Percentiles rank a stretch among this genome's conserved stretches.
These are phyloP conservation scores for Trichoderma asperelloides DNA, from an alignment of 495 filamentous ascomycete species.

Conservation along the genomic window DNA sequence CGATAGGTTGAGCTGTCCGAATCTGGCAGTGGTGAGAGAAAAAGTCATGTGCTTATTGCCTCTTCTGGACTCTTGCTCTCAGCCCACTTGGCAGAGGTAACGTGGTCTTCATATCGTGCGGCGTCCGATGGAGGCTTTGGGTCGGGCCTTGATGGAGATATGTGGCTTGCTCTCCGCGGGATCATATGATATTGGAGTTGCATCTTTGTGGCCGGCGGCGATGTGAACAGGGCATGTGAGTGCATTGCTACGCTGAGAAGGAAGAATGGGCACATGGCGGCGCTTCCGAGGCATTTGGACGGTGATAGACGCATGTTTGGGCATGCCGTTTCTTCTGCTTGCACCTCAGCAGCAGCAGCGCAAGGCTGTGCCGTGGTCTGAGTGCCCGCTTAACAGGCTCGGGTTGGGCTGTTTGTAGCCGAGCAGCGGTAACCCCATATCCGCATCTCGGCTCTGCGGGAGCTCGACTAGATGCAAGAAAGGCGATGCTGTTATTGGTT, in stretches of 20 bases:
- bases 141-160: not conserved
- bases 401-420: not conserved
- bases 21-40: too few relatives aligned
- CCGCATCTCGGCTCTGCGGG: not conserved
- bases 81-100: not conserved
- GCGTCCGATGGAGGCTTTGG: not conserved
- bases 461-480: not conserved
- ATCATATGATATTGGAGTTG: not conserved
- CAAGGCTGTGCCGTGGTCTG: not conserved
- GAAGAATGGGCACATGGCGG: not conserved
- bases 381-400: not conserved
- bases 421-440: not conserved
- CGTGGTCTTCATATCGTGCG: not conserved
- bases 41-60: too few relatives aligned
- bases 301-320: too few relatives aligned
- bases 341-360: too few relatives aligned
- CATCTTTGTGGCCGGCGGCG: not conserved
- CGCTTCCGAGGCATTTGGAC: too few relatives aligned
- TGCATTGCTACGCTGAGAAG: not conserved
- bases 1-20: too few relatives aligned
- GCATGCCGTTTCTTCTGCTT: too few relatives aligned
- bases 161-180: too few relatives aligned
- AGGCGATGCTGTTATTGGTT: not conserved
- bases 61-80: not conserved
- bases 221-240: too few relatives aligned